These are phyloP conservation scores for Papiliotrema laurentii DNA, from an alignment of 1,284 basidiomycete species.

Conservation along the genomic window DNA sequence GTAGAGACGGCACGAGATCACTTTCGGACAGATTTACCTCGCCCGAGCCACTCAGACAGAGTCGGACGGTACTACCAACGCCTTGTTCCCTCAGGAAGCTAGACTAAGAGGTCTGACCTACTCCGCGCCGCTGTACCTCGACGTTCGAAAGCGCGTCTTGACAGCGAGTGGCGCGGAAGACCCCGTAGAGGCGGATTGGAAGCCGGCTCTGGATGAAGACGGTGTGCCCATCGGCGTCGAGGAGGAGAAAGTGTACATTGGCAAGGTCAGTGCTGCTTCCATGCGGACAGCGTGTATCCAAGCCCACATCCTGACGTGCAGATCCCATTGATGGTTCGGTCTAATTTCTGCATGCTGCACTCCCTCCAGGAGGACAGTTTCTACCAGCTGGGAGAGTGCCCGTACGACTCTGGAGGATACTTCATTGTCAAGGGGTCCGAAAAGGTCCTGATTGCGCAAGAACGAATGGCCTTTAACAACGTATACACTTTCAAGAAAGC, in stretches of 20 bases:
- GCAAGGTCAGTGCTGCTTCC: slow-evolving; percentile 65
- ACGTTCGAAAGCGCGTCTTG: slow-evolving; percentile 84
- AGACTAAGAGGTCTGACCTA: slow-evolving; percentile 73
- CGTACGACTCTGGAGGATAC: slow-evolving; percentile 95
- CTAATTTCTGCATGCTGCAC: slow-evolving; percentile 88
- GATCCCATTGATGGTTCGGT: slow-evolving; percentile 98
- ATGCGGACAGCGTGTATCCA: not conserved
- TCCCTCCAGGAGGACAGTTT: slow-evolving; percentile 73
- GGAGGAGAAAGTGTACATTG: slow-evolving; percentile 87
- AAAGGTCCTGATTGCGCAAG: slow-evolving; percentile 98
- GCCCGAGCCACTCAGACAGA: slow-evolving; percentile 93
- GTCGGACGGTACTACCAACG: slow-evolving; percentile 87
- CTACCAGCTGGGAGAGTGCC: slow-evolving; percentile 92
- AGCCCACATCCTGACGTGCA: slow-evolving; percentile 49
- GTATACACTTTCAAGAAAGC: slow-evolving; percentile 99
- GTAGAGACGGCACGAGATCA: slow-evolving; percentile 91
- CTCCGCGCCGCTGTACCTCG: slow-evolving; percentile 92
- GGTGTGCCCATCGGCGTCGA: slow-evolving; percentile 62
- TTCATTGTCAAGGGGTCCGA: slow-evolving; percentile 99
- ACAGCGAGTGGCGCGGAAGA: slow-evolving; percentile 67
- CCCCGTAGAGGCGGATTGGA: slow-evolving; percentile 74
- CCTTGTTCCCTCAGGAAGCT: slow-evolving; percentile 97
- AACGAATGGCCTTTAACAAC: slow-evolving; percentile 99
- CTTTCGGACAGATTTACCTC: slow-evolving; percentile 96
- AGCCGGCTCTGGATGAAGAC: slow-evolving; percentile 57